Evolutionary conservation across 306 rosid species (phyloP), one percentile per base, ranked within the genome.

Genomic region (Malus fusca): DNA sequence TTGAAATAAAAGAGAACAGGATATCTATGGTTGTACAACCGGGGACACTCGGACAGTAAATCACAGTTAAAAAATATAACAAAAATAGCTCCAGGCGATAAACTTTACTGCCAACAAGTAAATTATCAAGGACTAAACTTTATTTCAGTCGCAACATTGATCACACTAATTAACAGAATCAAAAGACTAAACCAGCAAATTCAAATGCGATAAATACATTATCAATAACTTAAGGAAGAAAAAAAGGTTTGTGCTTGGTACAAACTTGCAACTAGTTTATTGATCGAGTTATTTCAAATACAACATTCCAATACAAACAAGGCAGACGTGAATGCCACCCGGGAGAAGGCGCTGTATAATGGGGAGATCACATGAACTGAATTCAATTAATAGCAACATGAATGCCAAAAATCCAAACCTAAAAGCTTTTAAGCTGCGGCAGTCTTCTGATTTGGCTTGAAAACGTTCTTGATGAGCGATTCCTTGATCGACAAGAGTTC

Each of bases 401-500:
- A 52, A 71, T 80, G 63, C 35, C 55, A 81, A 80, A 74, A 80
- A 23, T 42, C 21, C 60, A 58, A 73, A 31, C 74, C 77, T 80
- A 89, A 60, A 17, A 53, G 25, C 60, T 42, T 72, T 78, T 72
- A 91, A 64, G 88, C 89, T 52, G 60, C 61, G 42, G 68, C 19
- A 23, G 74, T 71, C 83, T 88, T 89, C 68, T 83, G 84, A 66
- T 89, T 93, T 33, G 96, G 96, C 81, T 89, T 58, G 78, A 89
- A 93, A 0, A 93, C 97, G 67, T 89, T 30, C 90, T 93, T 88
- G 69, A 93, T 66, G 56, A 93, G 93, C 2, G 98, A 93, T 42
- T 93, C 97, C 89, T 90, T 90, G 86, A 93, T 90, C 46, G 98
- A 73, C 78, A 90, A 72, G 62, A 93, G 95, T 21, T 89, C 79